These are phyloP conservation scores for Asclepias syriaca DNA, from an alignment of 257 asterid genomes.

Conservation along the genomic window DNA sequence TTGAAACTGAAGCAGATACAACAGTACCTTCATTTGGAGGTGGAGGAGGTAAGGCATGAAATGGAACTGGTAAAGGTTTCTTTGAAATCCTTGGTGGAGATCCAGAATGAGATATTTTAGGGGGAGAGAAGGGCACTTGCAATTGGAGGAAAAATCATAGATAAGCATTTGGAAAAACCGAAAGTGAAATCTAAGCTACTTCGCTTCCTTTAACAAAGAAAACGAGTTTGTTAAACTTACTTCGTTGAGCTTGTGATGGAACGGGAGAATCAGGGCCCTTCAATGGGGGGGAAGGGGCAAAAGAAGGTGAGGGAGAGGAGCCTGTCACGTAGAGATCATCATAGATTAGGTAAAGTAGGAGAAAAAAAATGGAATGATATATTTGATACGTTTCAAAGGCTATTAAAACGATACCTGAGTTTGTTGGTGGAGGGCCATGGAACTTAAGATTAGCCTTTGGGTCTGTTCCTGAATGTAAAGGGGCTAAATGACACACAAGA, in stretches of 20 bases:
- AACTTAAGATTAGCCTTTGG: constrained; percentile 27
- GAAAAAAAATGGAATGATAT: constrained; percentile 6
- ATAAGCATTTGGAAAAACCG: constrained; percentile 22
- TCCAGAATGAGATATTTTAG: constrained; percentile 44
- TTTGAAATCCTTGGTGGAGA: constrained; percentile 43
- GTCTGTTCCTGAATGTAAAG: constrained; percentile 23
- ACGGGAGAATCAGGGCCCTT: constrained; percentile 31
- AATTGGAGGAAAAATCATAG: constrained; percentile 27
- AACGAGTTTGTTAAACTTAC: constrained; percentile 32
- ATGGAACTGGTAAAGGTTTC: constrained; percentile 40
- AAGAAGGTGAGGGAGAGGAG: constrained; percentile 28
- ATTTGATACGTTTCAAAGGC: neutral
- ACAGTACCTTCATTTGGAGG: constrained; percentile 73
- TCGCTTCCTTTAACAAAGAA: constrained; percentile 17
- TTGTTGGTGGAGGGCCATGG: constrained; percentile 30
- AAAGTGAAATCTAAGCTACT: constrained; percentile 15
- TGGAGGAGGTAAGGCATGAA: constrained; percentile 78
- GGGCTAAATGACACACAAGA: constrained; percentile 24
- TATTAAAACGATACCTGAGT: constrained; percentile 26
- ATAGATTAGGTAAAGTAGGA: constrained; percentile 3
- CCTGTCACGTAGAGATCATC: constrained; percentile 30
- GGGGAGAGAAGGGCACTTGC: constrained; percentile 54
- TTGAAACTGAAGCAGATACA: constrained; percentile 5
- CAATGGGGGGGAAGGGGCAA: constrained; percentile 28
- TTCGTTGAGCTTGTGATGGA: constrained; percentile 37